Conservation (phyloP, 2,329 filamentous ascomycete genomes). For the Paecilomyces dactylethromorphus region DNA sequence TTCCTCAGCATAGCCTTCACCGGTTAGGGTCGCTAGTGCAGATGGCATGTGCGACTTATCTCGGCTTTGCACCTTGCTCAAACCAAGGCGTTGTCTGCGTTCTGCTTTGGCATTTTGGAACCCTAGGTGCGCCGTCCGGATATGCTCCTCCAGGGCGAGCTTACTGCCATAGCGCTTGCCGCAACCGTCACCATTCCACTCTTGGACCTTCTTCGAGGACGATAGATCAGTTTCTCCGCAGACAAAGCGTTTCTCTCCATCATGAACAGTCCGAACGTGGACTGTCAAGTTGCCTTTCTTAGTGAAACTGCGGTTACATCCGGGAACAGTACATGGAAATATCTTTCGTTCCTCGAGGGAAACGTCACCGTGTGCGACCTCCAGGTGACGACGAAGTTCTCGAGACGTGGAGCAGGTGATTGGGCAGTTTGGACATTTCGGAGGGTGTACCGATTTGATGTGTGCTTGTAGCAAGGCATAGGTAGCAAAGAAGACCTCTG, state of each 20-base stretch:
- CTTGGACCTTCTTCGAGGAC: slow-evolving; percentile 49
- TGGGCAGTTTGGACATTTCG: slow-evolving; percentile 67
- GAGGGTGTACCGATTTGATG: slow-evolving; percentile 64
- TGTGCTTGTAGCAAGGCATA: slow-evolving; percentile 66
- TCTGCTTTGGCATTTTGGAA: slow-evolving; percentile 39
- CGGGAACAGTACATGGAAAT: slow-evolving; percentile 59
- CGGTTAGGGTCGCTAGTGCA: slow-evolving; percentile 47
- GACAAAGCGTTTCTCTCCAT: slow-evolving; percentile 66
- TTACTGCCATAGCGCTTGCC: slow-evolving; percentile 71
- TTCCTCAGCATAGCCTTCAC: slow-evolving; percentile 48
- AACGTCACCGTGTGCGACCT: slow-evolving; percentile 63
- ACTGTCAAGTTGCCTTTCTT: slow-evolving; percentile 75
- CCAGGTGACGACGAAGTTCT: slow-evolving; percentile 69
- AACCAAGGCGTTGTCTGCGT: slow-evolving; percentile 27
- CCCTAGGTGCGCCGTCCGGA: slow-evolving; percentile 75
- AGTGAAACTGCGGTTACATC: slow-evolving; percentile 72
- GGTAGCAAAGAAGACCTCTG: slow-evolving; percentile 60
- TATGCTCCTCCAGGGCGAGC: slow-evolving; percentile 71
- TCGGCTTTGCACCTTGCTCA: slow-evolving; percentile 11
- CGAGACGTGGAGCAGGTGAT: slow-evolving; percentile 59
- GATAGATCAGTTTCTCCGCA: slow-evolving; percentile 65
- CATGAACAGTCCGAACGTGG: slow-evolving; percentile 71
- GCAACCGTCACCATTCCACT: slow-evolving; percentile 66
- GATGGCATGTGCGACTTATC: slow-evolving; percentile 20
- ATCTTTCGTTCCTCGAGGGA: slow-evolving; percentile 57